Base-by-base conservation (phyloP, 805 yeast species). In the Metschnikowia borealis region DNA sequence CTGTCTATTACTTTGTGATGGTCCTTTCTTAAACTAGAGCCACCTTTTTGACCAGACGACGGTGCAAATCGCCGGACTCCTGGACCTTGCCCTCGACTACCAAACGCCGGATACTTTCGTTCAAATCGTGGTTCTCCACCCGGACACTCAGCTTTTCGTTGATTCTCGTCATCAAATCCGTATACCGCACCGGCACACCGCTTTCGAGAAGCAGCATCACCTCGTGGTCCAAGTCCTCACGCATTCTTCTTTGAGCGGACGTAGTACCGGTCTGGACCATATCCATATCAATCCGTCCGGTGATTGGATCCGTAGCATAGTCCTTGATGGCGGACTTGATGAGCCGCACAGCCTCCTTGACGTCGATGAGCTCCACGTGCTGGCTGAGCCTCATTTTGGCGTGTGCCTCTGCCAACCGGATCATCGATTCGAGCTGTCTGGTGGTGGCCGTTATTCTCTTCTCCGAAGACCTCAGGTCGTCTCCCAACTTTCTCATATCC, bases 261-360 rank as follows among this genome's bases (percentile, higher is more conserved):
- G 97, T 87, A 43, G 91, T 90, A 44, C 98, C 99, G 0, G 98
- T 94, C 70, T 92, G 97, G 29, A 94, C 91, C 65, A 94, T 75
- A 66, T 90, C 97, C 97, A 94, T 90, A 65, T 94, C 99, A 57
- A 94, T 94, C 61, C 94, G 81, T 31, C 99, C 99, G 0, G 99
- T 92, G 34, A 85, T 75, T 21, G 99, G 99, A 71, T 94, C 99
- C 2, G 97, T 94, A 14, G 99, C 99, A 66, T 94, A 94, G 56
- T 94, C 98, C 66, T 94, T 94, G 57, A 94, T 88, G 13, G 99
- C 99, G 3, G 96, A 81, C 60, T 87, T 84, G 64, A 92, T 94
- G 57, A 94, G 75, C 57, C 99, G 80, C 2, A 91, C 97, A 0
- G 98, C 96, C 66, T 94, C 99, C 53, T 78, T 77, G 5, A 94